Evolutionary conservation across 768 basidiomycete species (phyloP).

Genomic region (Russula brevipes): DNA sequence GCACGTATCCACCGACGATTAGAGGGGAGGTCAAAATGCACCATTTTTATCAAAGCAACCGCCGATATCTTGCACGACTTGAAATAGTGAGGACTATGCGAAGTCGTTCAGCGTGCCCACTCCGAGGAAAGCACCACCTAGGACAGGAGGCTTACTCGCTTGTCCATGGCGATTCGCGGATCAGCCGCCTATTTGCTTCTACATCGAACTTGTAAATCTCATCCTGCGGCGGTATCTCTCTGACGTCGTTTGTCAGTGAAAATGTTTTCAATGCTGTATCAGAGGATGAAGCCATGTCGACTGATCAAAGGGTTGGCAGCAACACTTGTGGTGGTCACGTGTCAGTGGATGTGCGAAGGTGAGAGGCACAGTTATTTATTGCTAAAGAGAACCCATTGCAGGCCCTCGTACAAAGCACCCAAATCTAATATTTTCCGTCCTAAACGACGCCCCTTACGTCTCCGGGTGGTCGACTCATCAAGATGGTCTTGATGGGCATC

Average conservation of each 20-base stretch:
- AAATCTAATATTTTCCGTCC: conserved; percentile 16
- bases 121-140: conserved; percentile 1
- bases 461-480: background rate
- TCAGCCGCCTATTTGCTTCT: conserved; percentile 60
- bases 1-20: background rate
- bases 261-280: conserved; percentile 69
- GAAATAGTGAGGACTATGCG: conserved; percentile 66
- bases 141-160: conserved; percentile 59
- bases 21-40: conserved; percentile 28
- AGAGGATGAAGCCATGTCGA: conserved; percentile 35
- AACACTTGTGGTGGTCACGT: conserved; percentile 3
- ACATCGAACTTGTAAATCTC: conserved; percentile 73
- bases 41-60: conserved; percentile 94
- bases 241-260: conserved; percentile 62
- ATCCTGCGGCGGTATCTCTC: conserved; percentile 68
- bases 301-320: background rate
- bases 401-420: conserved; percentile 37
- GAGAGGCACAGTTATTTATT: conserved; percentile 32
- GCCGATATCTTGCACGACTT: conserved; percentile 93
- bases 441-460: background rate
- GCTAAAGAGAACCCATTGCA: conserved; percentile 49
- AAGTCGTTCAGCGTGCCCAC: background rate
- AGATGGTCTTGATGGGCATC: background rate
- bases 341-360: background rate
- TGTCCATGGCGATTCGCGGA: conserved; percentile 73